phyloP scores from a whole-genome alignment of 2,329 filamentous ascomycete species.

The Aulographum hederae region DNA sequence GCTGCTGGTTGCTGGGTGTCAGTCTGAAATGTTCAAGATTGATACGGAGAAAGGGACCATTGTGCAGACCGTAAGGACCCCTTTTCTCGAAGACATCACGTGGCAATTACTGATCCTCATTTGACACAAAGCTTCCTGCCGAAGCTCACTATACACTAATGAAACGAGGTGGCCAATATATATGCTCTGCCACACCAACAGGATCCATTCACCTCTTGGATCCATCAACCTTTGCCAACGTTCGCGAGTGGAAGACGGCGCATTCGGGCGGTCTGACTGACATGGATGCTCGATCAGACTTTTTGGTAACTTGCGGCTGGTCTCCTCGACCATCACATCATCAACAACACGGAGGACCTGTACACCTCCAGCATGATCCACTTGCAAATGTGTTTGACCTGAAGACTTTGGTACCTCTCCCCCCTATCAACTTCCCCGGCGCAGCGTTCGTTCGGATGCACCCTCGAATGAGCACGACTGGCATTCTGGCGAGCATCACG shows the following conservation, averaged over 20 bases:
- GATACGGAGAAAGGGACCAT: slow-evolving; percentile 39
- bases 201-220: slow-evolving; percentile 80
- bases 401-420: slow-evolving; percentile 72
- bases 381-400: slow-evolving; percentile 93
- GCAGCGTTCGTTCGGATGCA: slow-evolving; percentile 95
- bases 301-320: slow-evolving; percentile 87
- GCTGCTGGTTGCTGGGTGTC: slow-evolving; percentile 72
- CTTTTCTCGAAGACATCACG: too few species aligned
- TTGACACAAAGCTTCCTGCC: slow-evolving; percentile 20
- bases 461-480: slow-evolving; percentile 84
- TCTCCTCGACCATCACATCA: too few species aligned
- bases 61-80: slow-evolving; percentile 20
- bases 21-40: slow-evolving; percentile 67
- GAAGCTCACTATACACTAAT: slow-evolving; percentile 75
- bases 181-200: slow-evolving; percentile 74
- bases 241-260: slow-evolving; percentile 72
- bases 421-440: slow-evolving; percentile 79
- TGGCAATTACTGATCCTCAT: background rate
- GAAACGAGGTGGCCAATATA: slow-evolving; percentile 69
- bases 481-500: slow-evolving; percentile 77
- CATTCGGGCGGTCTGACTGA: slow-evolving; percentile 82
- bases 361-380: slow-evolving; percentile 79
- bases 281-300: slow-evolving; percentile 93
- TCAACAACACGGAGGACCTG: slow-evolving; percentile 56
- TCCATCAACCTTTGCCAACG: slow-evolving; percentile 53